Evolutionary conservation across 129 eudicot species (phyloP).

Genomic region (Erigeron canadensis): DNA sequence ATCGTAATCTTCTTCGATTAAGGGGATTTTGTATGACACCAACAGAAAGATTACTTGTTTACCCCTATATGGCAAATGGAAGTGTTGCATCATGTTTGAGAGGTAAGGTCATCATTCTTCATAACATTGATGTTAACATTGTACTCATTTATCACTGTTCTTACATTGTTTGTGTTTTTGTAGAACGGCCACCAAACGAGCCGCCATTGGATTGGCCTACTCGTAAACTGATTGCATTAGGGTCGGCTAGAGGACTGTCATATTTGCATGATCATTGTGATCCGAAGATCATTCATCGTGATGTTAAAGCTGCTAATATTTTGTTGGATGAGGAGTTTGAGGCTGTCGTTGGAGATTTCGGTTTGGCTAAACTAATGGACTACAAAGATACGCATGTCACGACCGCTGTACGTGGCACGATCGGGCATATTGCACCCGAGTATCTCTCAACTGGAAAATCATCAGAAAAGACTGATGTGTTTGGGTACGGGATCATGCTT

Average conservation of each 20-base stretch:
- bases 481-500: conserved; percentile 90
- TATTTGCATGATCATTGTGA: conserved; percentile 89
- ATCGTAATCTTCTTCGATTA: conserved; percentile 75
- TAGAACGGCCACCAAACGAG: conserved; percentile 79
- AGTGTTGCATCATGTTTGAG: conserved; percentile 90
- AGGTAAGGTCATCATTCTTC: conserved; percentile 46
- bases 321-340: conserved; percentile 82
- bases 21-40: conserved; percentile 97
- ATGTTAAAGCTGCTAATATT: conserved; percentile 87
- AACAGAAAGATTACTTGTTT: conserved; percentile 81
- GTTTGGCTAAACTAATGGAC: conserved; percentile 79
- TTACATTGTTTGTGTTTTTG: conserved; percentile 14
- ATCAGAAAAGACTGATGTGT: conserved; percentile 81
- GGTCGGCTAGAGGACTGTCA: conserved; percentile 83
- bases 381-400: conserved; percentile 84
- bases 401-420: conserved; percentile 85
- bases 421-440: conserved; percentile 89
- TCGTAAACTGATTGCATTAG: conserved; percentile 70
- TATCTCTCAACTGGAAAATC: conserved; percentile 83
- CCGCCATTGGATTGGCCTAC: conserved; percentile 85
- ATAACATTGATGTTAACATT: neutral
- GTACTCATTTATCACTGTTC: neutral
- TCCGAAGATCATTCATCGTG: conserved; percentile 85
- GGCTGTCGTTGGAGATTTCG: conserved; percentile 91
- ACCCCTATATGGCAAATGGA: conserved; percentile 93